Conservation (phyloP, 2,329 filamentous ascomycete species). For the Epichloe festucae region DNA sequence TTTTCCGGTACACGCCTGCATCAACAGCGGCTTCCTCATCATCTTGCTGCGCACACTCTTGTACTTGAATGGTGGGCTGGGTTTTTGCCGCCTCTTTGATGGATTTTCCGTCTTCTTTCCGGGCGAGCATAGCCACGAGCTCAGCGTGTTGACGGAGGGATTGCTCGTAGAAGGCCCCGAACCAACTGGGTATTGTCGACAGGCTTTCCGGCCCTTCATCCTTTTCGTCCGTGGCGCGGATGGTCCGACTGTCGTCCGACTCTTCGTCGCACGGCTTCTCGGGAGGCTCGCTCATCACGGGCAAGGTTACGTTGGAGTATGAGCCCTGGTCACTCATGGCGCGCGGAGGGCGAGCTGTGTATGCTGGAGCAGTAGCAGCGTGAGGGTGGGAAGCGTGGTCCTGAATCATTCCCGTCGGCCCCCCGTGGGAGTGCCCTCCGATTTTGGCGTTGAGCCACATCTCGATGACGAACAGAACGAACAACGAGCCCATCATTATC, state of each 20-base stretch:
- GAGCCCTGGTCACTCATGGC: background rate
- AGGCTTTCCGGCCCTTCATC: constrained; percentile 12
- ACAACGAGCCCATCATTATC: constrained; percentile 52
- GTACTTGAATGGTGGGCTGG: constrained; percentile 19
- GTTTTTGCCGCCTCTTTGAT: constrained; percentile 10
- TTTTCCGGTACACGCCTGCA: constrained; percentile 40
- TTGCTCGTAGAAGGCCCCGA: constrained; percentile 50
- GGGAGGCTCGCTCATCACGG: background rate
- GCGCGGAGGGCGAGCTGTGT: background rate
- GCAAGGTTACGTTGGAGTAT: background rate
- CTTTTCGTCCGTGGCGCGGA: constrained; percentile 9
- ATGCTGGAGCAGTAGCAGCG: background rate
- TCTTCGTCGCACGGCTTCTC: background rate
- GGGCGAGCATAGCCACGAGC: constrained; percentile 40
- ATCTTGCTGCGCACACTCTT: constrained; percentile 19
- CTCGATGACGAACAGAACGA: constrained; percentile 48
- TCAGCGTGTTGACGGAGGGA: constrained; percentile 48
- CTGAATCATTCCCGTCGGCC: constrained; percentile 31
- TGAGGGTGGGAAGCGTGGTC: background rate
- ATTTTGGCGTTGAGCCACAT: constrained; percentile 48
- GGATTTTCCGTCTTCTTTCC: constrained; percentile 6
- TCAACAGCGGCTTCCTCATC: constrained; percentile 33
- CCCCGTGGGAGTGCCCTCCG: constrained; percentile 44
- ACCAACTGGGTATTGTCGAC: constrained; percentile 44
- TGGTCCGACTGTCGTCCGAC: background rate